Percentiles rank a stretch among this genome's conserved stretches.
Evolutionary conservation across 2,329 filamentous ascomycete species (phyloP).

Genomic region (Cytospora schulzeri): DNA sequence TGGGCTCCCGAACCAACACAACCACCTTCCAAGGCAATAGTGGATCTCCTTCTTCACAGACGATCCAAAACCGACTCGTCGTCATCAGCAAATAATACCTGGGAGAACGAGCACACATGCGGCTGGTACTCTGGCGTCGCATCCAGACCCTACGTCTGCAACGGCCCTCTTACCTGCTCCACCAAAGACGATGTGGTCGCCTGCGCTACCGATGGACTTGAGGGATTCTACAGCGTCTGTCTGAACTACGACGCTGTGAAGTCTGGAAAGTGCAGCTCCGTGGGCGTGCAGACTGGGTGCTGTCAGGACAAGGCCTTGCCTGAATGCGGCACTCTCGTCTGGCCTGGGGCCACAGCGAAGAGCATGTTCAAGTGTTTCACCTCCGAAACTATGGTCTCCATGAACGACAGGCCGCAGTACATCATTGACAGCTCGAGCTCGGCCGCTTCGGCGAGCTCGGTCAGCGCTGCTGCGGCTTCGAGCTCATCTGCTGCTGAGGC

Average conservation of each 20-base stretch:
- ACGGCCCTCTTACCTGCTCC: constrained; percentile 27
- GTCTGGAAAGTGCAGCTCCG: constrained; percentile 35
- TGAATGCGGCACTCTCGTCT: constrained; percentile 42
- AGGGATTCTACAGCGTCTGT: constrained; percentile 40
- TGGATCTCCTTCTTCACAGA: constrained; percentile 31
- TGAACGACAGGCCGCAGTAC: constrained; percentile 41
- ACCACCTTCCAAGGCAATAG: constrained; percentile 24
- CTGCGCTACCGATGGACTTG: constrained; percentile 37
- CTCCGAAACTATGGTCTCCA: constrained; percentile 34
- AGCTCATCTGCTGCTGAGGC: constrained; percentile 13
- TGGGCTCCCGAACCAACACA: constrained; percentile 18
- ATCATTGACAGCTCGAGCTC: constrained; percentile 37
- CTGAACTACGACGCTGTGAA: constrained; percentile 38
- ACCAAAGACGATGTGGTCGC: constrained; percentile 40
- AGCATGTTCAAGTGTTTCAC: constrained; percentile 42
- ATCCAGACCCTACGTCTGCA: constrained; percentile 30
- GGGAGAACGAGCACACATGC: constrained; percentile 33
- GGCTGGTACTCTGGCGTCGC: constrained; percentile 32
- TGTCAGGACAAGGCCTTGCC: constrained; percentile 36
- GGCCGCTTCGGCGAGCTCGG: constrained; percentile 22
- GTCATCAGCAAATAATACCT: constrained; percentile 27
- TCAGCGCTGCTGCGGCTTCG: constrained; percentile 15
- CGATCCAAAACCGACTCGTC: constrained; percentile 20
- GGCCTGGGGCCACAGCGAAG: constrained; percentile 38
- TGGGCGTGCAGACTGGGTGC: constrained; percentile 39